phyloP scores from a whole-genome alignment of 2,329 filamentous ascomycete genomes.

The Diplodia scrobiculata region DNA sequence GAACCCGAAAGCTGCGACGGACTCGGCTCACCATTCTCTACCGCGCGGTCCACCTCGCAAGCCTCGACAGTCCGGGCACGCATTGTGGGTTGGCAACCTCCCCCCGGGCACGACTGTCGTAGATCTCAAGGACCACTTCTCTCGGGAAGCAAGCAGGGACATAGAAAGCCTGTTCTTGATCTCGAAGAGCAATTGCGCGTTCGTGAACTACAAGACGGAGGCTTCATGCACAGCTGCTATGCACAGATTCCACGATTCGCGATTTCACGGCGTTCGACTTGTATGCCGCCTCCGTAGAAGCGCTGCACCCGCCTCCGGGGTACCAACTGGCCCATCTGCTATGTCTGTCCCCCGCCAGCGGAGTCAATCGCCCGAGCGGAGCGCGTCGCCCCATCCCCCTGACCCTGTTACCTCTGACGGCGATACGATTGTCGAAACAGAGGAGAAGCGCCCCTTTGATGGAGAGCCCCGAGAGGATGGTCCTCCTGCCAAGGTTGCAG shows the following conservation, averaged over 20 bases:
- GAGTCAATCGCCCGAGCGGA: slow-evolving; percentile 36
- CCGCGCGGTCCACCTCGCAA: slow-evolving; percentile 67
- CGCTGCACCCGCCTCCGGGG: slow-evolving; percentile 50
- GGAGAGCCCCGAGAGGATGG: slow-evolving; percentile 31
- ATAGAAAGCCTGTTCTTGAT: slow-evolving; percentile 92
- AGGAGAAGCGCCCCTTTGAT: neutral
- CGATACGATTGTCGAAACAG: neutral
- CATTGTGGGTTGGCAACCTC: slow-evolving; percentile 93
- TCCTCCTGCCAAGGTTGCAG: slow-evolving; percentile 54
- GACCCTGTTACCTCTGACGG: neutral
- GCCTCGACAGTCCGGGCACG: slow-evolving; percentile 74
- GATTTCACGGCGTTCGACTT: slow-evolving; percentile 80
- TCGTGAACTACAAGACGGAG: slow-evolving; percentile 91
- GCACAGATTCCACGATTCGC: slow-evolving; percentile 83
- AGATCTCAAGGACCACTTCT: slow-evolving; percentile 88
- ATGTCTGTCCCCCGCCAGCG: slow-evolving; percentile 40
- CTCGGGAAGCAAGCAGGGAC: slow-evolving; percentile 69
- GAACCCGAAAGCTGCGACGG: slow-evolving; percentile 4
- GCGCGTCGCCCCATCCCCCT: slow-evolving; percentile 31
- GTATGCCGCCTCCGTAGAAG: slow-evolving; percentile 77
- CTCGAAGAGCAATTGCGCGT: slow-evolving; percentile 95
- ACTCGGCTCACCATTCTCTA: slow-evolving; percentile 38
- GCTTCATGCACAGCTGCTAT: slow-evolving; percentile 73
- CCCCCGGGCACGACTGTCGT: slow-evolving; percentile 80
- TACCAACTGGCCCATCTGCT: slow-evolving; percentile 59